phyloP scores from a whole-genome alignment of 2,329 filamentous ascomycete species.

The Verticillium dahliae region DNA sequence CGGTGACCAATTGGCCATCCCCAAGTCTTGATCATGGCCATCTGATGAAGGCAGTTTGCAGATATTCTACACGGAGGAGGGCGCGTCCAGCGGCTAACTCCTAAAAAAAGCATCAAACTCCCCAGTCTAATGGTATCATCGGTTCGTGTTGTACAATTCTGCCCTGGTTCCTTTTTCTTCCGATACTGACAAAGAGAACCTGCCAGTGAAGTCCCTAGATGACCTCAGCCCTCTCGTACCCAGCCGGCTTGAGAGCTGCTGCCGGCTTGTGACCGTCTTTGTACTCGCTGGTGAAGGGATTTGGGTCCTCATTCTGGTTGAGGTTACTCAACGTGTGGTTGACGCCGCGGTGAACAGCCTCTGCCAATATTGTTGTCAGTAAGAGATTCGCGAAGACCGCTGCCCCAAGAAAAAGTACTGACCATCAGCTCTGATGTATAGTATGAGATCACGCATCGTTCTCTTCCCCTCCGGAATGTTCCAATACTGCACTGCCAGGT shows the following conservation, averaged over 20 bases:
- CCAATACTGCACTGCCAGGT: constrained; percentile 90
- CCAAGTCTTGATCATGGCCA: background rate
- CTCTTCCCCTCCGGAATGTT: constrained; percentile 79
- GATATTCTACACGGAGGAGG: background rate
- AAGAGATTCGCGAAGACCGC: background rate
- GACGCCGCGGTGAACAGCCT: constrained; percentile 85
- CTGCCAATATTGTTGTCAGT: constrained; percentile 28
- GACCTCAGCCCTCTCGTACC: constrained; percentile 81
- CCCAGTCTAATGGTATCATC: background rate
- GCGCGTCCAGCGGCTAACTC: background rate
- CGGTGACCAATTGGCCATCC: background rate
- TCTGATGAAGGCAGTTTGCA: background rate
- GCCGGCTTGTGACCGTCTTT: constrained; percentile 62
- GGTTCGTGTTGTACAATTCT: background rate
- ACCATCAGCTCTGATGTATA: constrained; percentile 78
- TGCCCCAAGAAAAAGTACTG: background rate
- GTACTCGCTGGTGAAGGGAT: constrained; percentile 83
- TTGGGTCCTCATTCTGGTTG: constrained; percentile 78
- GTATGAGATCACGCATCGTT: constrained; percentile 78
- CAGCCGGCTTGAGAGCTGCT: constrained; percentile 55
- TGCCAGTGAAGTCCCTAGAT: constrained; percentile 32
- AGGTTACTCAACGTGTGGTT: constrained; percentile 93
- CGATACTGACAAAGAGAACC: background rate
- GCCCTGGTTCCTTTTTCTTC: background rate
- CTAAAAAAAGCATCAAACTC: background rate